A percentile compares a stretch with the other conserved stretches of the same genome.
phyloP scores from a whole-genome alignment of 2,329 filamentous ascomycete species.

The Sarocladium kiliense region DNA sequence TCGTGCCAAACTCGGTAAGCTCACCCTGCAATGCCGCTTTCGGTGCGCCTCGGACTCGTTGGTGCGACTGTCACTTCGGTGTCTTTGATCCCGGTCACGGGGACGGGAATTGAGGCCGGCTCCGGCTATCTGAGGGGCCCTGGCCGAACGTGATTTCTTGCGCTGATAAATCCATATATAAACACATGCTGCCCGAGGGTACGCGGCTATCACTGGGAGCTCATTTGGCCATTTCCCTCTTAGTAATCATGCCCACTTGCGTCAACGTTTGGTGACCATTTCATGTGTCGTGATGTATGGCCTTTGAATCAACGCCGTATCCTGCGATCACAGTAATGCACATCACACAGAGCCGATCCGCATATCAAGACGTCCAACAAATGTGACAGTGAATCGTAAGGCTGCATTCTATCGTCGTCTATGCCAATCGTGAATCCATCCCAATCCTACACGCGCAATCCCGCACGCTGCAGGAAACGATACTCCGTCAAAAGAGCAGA shows the following conservation, averaged over 20 bases:
- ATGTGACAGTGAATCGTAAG: slow-evolving; percentile 1
- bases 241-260: no score
- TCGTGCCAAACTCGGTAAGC: slow-evolving; percentile 5
- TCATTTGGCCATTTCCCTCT: no score
- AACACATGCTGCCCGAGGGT: no score
- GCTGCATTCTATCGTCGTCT: slow-evolving; percentile 9
- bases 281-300: no score
- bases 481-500: slow-evolving; percentile 1
- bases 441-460: neutral
- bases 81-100: neutral
- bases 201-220: no score
- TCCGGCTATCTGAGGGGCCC: neutral
- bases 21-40: neutral
- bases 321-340: no score
- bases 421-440: slow-evolving; percentile 9
- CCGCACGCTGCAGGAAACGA: slow-evolving; percentile 6
- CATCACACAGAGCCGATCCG: no score
- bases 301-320: no score
- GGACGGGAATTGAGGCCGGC: neutral
- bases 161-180: no score
- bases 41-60: slow-evolving; percentile 3
- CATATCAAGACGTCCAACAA: no score
- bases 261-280: no score
- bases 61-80: neutral
- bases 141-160: neutral